Conservation (phyloP, 2,329 filamentous ascomycete species). For the Colletotrichum caudatum region DNA sequence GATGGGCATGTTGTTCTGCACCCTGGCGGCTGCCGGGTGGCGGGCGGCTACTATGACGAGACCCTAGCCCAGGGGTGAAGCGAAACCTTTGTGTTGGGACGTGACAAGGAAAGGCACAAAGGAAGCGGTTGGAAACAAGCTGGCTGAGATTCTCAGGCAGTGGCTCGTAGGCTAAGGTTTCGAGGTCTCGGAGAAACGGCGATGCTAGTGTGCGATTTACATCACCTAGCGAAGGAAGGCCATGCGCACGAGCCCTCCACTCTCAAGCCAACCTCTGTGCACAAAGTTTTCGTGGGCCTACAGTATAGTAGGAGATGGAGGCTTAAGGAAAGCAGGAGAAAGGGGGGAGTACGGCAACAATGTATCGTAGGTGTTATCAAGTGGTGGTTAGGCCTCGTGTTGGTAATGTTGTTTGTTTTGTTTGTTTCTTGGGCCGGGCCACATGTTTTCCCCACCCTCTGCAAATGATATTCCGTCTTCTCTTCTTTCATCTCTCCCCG, state of each 20-base stretch:
- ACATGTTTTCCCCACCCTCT: background rate
- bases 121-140: background rate
- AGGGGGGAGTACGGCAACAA: background rate
- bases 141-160: background rate
- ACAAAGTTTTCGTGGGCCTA: constrained; percentile 23
- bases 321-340: constrained; percentile 18
- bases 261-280: constrained; percentile 18
- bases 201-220: constrained; percentile 3
- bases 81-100: constrained; percentile 10
- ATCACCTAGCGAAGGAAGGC: background rate
- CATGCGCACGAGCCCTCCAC: constrained; percentile 10
- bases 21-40: constrained; percentile 8
- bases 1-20: background rate
- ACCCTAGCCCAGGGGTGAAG: background rate
- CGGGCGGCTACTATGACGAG: constrained; percentile 11
- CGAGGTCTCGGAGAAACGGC: constrained; percentile 26
- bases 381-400: background rate
- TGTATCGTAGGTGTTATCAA: constrained; percentile 1
- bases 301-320: background rate
- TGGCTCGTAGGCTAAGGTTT: constrained; percentile 27
- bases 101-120: background rate
- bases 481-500: background rate
- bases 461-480: background rate
- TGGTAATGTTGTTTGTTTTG: constrained; percentile 3
- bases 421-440: background rate